Base-by-base conservation (phyloP, 305 asterid species). In the Fraxinus latifolia region DNA sequence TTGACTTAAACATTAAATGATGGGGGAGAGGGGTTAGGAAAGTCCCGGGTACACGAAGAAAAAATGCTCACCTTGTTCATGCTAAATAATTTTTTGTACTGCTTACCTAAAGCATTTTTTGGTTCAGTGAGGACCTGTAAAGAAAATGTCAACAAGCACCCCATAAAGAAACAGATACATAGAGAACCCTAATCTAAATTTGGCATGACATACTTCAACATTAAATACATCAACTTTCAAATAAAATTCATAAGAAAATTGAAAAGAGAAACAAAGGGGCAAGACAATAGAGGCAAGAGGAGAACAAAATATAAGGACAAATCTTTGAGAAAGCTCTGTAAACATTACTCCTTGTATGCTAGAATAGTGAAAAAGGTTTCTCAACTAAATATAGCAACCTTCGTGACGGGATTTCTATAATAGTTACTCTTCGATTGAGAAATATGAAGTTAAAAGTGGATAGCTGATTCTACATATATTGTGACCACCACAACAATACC, bases 101-200 rank as follows among this genome's bases (percentile, higher is more conserved):
- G 98, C 96, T 92, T 93, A 58, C 97, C 93, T 80, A 95, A 95
- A 65, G 98, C 97, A 87, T 95, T 93, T 86, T 90, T 95, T 73
- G 98, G 98, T 86, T 95, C 94, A 42, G 90, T 91, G 77, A 95
- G 90, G 86, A 95, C 93, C 97, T 95, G 89, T 68, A 85, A 86
- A 60, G 71, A 47, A 77, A 73, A 80, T 71, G 73, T 23, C 21
- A 53, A 7, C 1, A 77, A 74, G 67, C 79, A 70, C 33, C 58
- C 31, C 29, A 74, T 62, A 37, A 78, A 37, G 73, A 82, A 75
- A 44, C 67, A 73, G 65, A 82, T 34, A 50, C 37, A 34, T 34
- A 34, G 74, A 83, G 12, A 74, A 44, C 39, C 74, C 70, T 37
- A 37, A 37, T 37, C 53, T 71, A 77, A 23, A 29, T 25, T 7